Conservation (phyloP, 176 grass and related monocot genomes). For the Avena insularis region DNA sequence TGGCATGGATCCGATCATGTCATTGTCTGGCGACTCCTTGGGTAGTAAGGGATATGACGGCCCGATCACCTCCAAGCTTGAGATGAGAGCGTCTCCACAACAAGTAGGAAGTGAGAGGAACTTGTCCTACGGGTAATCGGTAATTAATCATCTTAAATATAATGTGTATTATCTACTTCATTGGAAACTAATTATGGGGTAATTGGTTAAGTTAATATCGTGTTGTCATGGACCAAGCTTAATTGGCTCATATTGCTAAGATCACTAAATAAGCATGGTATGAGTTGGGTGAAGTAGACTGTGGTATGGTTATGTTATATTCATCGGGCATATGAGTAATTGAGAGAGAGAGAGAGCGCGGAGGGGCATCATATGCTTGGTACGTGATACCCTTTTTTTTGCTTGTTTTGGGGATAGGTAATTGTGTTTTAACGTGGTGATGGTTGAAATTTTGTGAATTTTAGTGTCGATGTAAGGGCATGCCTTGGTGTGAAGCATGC, state of each 20-base stretch:
- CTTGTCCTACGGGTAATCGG: constrained; percentile 66
- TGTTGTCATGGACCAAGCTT: constrained; percentile 42
- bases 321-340: background rate
- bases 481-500: background rate
- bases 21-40: constrained; percentile 49
- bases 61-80: constrained; percentile 56
- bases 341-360: background rate
- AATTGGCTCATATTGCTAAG: background rate
- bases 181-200: background rate
- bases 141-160: background rate
- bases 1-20: constrained; percentile 68
- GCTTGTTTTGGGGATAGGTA: constrained; percentile 2
- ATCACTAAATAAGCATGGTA: constrained; percentile 39
- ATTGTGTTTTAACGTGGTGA: constrained; percentile 19
- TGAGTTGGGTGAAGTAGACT: background rate
- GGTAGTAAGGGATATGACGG: constrained; percentile 63
- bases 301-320: background rate
- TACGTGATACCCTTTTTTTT: background rate
- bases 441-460: constrained; percentile 26
- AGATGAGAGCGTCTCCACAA: constrained; percentile 62
- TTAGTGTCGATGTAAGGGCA: constrained; percentile 12
- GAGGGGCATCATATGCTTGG: background rate
- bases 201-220: constrained; percentile 26
- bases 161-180: background rate
- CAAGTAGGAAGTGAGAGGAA: constrained; percentile 70